Percentiles rank a stretch among this genome's conserved stretches.
These are phyloP conservation scores for Diddensiella santjacobensis DNA, from an alignment of 805 yeast species.

Conservation along the genomic window DNA sequence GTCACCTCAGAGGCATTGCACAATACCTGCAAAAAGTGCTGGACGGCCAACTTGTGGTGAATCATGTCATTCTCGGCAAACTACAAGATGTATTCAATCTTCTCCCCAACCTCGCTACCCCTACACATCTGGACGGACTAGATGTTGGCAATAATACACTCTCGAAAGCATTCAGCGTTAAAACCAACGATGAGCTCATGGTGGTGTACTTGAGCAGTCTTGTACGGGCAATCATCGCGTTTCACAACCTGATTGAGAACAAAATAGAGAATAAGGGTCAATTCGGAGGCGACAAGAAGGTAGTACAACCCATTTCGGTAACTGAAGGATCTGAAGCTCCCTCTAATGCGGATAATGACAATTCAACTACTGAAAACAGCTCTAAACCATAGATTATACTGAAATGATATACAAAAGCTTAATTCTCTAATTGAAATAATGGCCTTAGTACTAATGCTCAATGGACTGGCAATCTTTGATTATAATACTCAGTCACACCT, in stretches of 20 bases:
- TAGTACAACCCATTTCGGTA: not conserved
- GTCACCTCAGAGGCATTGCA: constrained; percentile 73
- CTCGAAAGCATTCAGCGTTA: constrained; percentile 78
- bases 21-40: constrained; percentile 72
- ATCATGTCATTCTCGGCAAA: constrained; percentile 86
- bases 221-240: constrained; percentile 91
- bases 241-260: constrained; percentile 94
- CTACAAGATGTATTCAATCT: constrained; percentile 92
- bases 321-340: constrained; percentile 7
- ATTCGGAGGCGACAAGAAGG: constrained; percentile 13
- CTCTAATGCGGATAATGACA: too few relatives aligned
- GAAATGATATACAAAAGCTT: too few relatives aligned
- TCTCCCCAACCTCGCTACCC: constrained; percentile 66
- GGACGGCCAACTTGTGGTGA: constrained; percentile 70
- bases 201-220: constrained; percentile 82
- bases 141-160: constrained; percentile 44
- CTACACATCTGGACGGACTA: constrained; percentile 25
- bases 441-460: too few relatives aligned
- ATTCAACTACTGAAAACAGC: too few relatives aligned
- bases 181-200: constrained; percentile 96
- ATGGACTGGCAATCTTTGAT: too few relatives aligned
- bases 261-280: constrained; percentile 74
- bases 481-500: too few relatives aligned
- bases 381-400: too few relatives aligned
- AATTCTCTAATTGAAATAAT: too few relatives aligned